Evolutionary conservation across 305 asterid species (phyloP), one percentile per base, ranked within the genome.

Genomic region (Fraxinus latifolia): DNA sequence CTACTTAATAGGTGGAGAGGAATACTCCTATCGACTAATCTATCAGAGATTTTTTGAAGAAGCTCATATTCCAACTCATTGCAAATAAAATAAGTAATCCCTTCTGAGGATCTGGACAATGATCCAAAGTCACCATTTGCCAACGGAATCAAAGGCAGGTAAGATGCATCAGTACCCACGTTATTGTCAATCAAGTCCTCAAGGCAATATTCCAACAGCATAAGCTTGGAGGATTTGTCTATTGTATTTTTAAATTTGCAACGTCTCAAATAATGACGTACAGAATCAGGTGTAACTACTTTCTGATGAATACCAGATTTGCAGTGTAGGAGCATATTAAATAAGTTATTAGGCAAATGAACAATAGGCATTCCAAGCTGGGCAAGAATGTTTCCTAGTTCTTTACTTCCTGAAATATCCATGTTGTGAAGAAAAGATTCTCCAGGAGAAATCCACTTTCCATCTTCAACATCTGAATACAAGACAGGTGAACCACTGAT

Each of bases 151-250:
- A 95, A 90, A 82, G 90, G 92, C 87, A 95, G 83, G 87, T 86
- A 75, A 81, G 82, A 86, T 77, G 95, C 89, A 84, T 87, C 91
- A 79, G 75, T 78, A 77, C 96, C 97, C 72, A 93, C 96, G 67
- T 94, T 98, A 81, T 91, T 84, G 85, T 95, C 97, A 83, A 94
- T 84, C 89, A 95, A 91, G 91, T 94, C 98, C 86, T 93, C 96
- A 67, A 96, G 96, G 87, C 99, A 96, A 89, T 96, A 96, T 83
- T 94, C 99, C 89, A 96, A 90, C 87, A 96, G 87, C 90, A 89
- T 86, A 79, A 90, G 86, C 88, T 89, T 93, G 75, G 87, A 84
- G 5, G 91, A 86, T 87, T 89, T 91, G 82, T 83, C 91, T 83
- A 93, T 83, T 77, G 25, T 82, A 83, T 86, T 85, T 53, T 86